These are phyloP conservation scores for Huiozyma sinensis DNA, from an alignment of 805 yeast genomes.

Conservation along the genomic window DNA sequence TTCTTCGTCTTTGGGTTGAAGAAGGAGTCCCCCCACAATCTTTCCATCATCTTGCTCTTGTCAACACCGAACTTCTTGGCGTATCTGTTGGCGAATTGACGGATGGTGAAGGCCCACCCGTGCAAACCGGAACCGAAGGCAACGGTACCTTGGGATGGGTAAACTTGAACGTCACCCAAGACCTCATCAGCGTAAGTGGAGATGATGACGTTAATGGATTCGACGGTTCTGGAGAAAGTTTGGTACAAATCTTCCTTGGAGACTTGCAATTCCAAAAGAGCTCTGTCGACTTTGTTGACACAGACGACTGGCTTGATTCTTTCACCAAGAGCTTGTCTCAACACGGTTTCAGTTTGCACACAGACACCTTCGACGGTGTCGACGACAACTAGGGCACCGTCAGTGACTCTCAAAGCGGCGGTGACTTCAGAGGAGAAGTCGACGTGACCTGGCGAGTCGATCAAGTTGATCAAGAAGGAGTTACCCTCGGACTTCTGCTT, in stretches of 20 bases:
- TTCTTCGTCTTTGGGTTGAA: conserved; percentile 99
- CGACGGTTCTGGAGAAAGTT: conserved; percentile 96
- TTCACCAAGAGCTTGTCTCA: conserved; percentile 98
- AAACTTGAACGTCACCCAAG: conserved; percentile 94
- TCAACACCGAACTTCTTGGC: conserved; percentile 99
- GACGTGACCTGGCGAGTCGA: conserved; percentile 99
- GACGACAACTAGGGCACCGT: conserved; percentile 99
- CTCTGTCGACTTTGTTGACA: conserved; percentile 99
- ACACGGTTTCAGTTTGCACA: conserved; percentile 99
- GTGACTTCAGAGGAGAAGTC: conserved; percentile 99
- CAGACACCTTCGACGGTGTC: conserved; percentile 99
- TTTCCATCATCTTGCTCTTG: conserved; percentile 94
- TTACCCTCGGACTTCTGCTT: conserved; percentile 80
- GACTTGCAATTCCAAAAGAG: conserved; percentile 96
- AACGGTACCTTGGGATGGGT: conserved; percentile 98
- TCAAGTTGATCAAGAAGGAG: conserved; percentile 94
- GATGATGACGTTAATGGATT: conserved; percentile 97
- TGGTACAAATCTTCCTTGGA: conserved; percentile 98
- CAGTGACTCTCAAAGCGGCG: conserved; percentile 99
- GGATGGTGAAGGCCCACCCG: conserved; percentile 99
- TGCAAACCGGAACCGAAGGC: conserved; percentile 99
- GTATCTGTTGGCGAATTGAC: conserved; percentile 97
- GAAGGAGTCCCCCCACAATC: conserved; percentile 99
- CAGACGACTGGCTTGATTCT: conserved; percentile 98
- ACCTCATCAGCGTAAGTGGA: conserved; percentile 86